Conservation (phyloP, 352 stramenopile species). For the Pythium phragmiticola region DNA sequence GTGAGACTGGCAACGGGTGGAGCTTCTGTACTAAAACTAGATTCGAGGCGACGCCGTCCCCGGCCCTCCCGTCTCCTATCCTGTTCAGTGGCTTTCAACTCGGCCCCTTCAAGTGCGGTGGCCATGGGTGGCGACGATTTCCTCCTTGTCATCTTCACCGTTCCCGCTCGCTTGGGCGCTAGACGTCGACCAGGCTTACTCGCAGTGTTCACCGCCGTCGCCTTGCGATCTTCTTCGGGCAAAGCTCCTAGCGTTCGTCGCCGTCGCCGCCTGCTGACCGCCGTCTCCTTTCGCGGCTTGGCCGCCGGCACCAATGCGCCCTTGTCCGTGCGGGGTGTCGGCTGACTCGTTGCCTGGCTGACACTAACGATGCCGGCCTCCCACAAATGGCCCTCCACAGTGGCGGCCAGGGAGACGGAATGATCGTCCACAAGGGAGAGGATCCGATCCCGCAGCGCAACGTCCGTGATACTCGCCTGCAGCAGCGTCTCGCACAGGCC, state of each 20-base stretch:
- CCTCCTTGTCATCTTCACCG: constrained; percentile 17
- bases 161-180: neutral
- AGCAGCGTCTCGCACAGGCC: constrained; percentile 56
- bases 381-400: constrained; percentile 39
- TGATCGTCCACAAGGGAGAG: constrained; percentile 34
- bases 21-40: neutral
- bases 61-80: neutral
- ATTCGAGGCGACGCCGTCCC: neutral
- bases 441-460: constrained; percentile 34
- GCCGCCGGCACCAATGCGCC: neutral
- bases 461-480: constrained; percentile 39
- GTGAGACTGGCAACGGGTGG: neutral
- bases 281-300: constrained; percentile 1
- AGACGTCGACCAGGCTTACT: constrained; percentile 1
- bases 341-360: too few relatives aligned
- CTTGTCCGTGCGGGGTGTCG: constrained; percentile 9
- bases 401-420: constrained; percentile 31
- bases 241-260: neutral
- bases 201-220: neutral
- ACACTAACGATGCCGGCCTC: constrained; percentile 33
- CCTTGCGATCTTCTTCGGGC: constrained; percentile 6
- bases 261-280: constrained; percentile 1
- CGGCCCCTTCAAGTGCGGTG: neutral
- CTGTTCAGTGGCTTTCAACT: neutral
- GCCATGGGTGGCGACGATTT: constrained; percentile 15